phyloP scores from a whole-genome alignment of 2,329 filamentous ascomycete genomes.

The Aspergillus carbonarius region DNA sequence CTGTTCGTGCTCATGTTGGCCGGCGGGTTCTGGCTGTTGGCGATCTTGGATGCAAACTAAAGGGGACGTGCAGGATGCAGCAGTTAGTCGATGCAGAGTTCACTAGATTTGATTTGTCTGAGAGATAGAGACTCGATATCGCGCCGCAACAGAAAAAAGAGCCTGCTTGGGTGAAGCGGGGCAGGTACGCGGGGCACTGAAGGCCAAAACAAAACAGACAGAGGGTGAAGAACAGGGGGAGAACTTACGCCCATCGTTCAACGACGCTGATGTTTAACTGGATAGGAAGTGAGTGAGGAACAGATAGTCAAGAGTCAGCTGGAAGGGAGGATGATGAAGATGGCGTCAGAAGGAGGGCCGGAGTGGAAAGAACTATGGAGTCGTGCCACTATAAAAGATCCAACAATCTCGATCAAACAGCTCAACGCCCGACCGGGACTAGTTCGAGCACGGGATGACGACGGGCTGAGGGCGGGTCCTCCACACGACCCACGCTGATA shows the following conservation, averaged over 20 bases:
- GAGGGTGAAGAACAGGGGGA: neutral
- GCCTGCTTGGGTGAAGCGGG: neutral
- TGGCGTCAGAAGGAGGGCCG: neutral
- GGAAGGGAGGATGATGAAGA: neutral
- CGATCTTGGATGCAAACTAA: slow-evolving; percentile 43
- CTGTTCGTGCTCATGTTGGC: slow-evolving; percentile 18
- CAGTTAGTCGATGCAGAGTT: slow-evolving; percentile 6
- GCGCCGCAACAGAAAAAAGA: neutral
- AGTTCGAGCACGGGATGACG: neutral
- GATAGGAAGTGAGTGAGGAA: neutral
- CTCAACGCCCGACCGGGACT: neutral
- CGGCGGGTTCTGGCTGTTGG: slow-evolving; percentile 34
- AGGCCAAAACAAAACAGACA: neutral
- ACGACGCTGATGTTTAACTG: neutral
- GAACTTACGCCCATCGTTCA: neutral
- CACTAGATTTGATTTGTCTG: neutral
- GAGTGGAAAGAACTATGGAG: neutral
- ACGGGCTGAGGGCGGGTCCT: neutral
- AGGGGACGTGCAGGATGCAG: slow-evolving; percentile 14
- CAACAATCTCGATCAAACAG: neutral
- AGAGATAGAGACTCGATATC: neutral
- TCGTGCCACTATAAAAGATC: neutral
- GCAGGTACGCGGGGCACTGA: slow-evolving; percentile 10
- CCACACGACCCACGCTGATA: neutral
- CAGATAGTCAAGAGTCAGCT: neutral